Evolutionary conservation across 345 rosid genomes (phyloP), one percentile per base, ranked within the genome.

Genomic region (Trapa incisa): DNA sequence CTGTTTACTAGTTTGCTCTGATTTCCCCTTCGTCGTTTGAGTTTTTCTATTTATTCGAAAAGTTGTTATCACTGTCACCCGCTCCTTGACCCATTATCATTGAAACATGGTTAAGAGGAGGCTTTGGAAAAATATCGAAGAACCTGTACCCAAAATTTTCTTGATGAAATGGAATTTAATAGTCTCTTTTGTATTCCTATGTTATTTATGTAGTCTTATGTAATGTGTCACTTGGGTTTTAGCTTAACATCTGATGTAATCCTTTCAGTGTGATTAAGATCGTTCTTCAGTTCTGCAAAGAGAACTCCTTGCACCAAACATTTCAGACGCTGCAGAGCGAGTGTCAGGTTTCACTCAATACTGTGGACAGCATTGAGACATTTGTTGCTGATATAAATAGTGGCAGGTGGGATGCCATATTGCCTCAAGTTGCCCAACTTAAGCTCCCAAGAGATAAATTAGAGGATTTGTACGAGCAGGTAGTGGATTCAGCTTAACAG

Each of bases 251-350:
- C 41, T 35, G 36, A 45, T 43, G 56, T 47, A 56, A 29, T 16
- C 64, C 3, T 67, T 54, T 37, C 91, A 94, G 99, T 70, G 99
- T 94, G 4, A 91, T 94, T 43, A 94, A 94, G 87, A 87, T 94
- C 50, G 92, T 94, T 74, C 95, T 94, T 60, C 99, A 94, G 73
- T 94, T 91, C 79, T 94, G 99, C 85, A 94, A 94, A 80, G 99
- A 94, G 76, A 86, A 94, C 73, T 89, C 97, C 4, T 75, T 94
- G 83, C 84, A 85, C 68, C 99, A 94, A 73, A 91, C 99, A 33
- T 94, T 94, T 70, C 99, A 94, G 84, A 87, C 86, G 5, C 74
- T 94, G 47, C 99, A 94, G 74, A 89, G 79, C 68, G 99, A 94
- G 80, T 89, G 99, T 73, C 97, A 94, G 77, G 99, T 91, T 56